Conservation (phyloP, 805 yeast species). For the Brettanomyces nanus region DNA sequence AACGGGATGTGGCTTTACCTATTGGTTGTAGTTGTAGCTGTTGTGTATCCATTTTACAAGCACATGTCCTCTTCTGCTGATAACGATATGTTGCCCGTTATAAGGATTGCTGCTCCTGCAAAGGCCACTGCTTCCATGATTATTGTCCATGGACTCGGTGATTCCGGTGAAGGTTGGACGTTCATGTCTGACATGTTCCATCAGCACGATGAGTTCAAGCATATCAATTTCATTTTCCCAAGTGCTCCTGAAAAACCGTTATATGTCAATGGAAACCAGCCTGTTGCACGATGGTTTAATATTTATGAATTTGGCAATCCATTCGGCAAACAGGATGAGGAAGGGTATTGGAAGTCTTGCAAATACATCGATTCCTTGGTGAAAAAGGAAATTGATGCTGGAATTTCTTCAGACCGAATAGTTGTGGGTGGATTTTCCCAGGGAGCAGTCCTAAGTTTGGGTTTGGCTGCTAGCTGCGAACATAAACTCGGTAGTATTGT, state of each 20-base stretch:
- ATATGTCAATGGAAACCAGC: slow-evolving; percentile 55
- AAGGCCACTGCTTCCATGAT: slow-evolving; percentile 60
- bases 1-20: slow-evolving; percentile 1
- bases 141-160: slow-evolving; percentile 87
- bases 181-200: slow-evolving; percentile 64
- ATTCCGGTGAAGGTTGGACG: slow-evolving; percentile 83
- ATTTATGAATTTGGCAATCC: slow-evolving; percentile 47
- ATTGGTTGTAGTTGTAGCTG: not conserved
- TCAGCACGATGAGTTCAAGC: slow-evolving; percentile 35
- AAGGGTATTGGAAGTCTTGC: slow-evolving; percentile 46
- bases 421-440: slow-evolving; percentile 95
- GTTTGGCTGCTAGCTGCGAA: slow-evolving; percentile 45
- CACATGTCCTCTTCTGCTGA: not conserved
- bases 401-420: slow-evolving; percentile 57
- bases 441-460: slow-evolving; percentile 78
- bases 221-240: slow-evolving; percentile 76
- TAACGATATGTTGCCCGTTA: not conserved
- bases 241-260: slow-evolving; percentile 75
- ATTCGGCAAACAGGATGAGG: slow-evolving; percentile 38
- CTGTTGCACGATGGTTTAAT: slow-evolving; percentile 87
- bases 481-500: slow-evolving; percentile 71
- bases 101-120: slow-evolving; percentile 31
- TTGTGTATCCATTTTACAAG: not conserved
- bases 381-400: slow-evolving; percentile 42
- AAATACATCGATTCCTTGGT: slow-evolving; percentile 38